Conservation (phyloP, 2,329 filamentous ascomycete genomes). For the Samsoniella hepiali region DNA sequence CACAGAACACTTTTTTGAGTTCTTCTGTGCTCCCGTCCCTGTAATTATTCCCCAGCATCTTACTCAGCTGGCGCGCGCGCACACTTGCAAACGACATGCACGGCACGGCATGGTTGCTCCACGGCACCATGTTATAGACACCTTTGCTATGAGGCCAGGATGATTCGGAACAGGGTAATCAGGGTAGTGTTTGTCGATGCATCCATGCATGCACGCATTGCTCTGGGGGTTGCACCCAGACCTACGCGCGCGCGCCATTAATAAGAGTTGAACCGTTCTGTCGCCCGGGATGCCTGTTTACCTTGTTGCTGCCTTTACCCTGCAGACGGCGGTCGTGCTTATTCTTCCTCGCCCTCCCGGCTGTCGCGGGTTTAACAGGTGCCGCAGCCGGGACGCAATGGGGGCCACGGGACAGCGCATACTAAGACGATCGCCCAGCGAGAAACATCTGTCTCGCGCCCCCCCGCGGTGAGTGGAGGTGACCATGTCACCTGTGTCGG, state of each 20-base stretch:
- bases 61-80: slow-evolving; percentile 13
- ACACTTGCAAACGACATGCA: not conserved
- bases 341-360: not conserved
- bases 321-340: not conserved
- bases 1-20: not conserved
- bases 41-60: not conserved
- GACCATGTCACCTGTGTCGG: not conserved
- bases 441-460: not conserved
- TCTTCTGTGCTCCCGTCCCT: not conserved
- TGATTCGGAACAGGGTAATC: not conserved
- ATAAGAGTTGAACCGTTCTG: not conserved
- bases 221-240: not conserved
- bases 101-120: not conserved
- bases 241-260: slow-evolving; percentile 1
- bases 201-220: not conserved
- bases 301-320: not conserved
- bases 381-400: not conserved
- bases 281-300: not conserved
- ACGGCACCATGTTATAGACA: not conserved
- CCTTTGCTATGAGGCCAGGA: not conserved
- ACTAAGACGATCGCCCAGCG: slow-evolving; percentile 4
- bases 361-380: not conserved
- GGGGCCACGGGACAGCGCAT: not conserved
- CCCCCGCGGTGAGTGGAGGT: not conserved
- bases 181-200: not conserved